These are phyloP conservation scores for Fereydounia khargensis DNA, from an alignment of 1,284 basidiomycete species.

Conservation along the genomic window DNA sequence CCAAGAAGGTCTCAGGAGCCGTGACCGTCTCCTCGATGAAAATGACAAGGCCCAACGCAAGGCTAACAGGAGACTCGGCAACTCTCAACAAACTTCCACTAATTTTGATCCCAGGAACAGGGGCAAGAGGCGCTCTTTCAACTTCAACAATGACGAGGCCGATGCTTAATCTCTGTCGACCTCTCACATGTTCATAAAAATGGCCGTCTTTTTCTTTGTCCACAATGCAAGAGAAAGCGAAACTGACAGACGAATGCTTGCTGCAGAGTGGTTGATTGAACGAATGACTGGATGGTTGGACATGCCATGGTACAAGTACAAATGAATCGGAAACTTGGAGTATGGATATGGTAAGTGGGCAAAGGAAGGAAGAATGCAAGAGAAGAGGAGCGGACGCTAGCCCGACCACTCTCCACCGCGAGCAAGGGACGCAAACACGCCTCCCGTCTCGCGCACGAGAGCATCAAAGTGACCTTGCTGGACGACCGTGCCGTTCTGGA, in stretches of 20 bases:
- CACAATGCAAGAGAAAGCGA: too few relatives aligned
- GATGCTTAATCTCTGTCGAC: too few relatives aligned
- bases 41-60: constrained; percentile 41
- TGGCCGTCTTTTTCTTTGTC: too few relatives aligned
- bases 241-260: too few relatives aligned
- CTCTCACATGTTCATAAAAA: too few relatives aligned
- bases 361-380: neutral
- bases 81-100: constrained; percentile 5
- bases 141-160: too few relatives aligned
- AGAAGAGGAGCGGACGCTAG: neutral
- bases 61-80: constrained; percentile 12
- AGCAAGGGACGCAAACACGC: constrained; percentile 78
- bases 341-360: too few relatives aligned
- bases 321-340: too few relatives aligned
- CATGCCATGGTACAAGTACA: too few relatives aligned
- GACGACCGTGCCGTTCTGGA: constrained; percentile 72
- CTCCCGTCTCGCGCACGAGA: constrained; percentile 68
- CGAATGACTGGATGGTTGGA: too few relatives aligned
- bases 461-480: constrained; percentile 75
- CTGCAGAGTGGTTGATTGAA: too few relatives aligned
- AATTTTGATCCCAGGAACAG: constrained; percentile 21
- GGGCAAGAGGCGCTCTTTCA: too few relatives aligned
- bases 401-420: constrained; percentile 79
- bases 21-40: constrained; percentile 36
- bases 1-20: constrained; percentile 44